These are phyloP conservation scores for Scutellaria minor DNA, from an alignment of 257 asterid genomes.

Conservation along the genomic window DNA sequence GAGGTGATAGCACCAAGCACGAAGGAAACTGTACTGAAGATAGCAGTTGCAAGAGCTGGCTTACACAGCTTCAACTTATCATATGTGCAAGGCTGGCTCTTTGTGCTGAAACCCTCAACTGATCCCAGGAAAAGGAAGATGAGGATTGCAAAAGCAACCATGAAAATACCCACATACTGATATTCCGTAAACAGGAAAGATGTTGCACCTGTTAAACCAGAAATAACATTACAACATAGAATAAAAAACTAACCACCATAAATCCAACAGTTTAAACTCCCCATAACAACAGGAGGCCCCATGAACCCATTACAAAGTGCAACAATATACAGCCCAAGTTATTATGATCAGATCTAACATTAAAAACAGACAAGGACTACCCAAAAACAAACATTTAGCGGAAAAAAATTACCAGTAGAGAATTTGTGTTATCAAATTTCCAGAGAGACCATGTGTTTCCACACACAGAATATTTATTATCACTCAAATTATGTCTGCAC, in stretches of 20 bases:
- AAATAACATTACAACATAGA: constrained; percentile 8
- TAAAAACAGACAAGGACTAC: background rate
- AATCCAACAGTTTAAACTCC: background rate
- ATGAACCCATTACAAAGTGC: background rate
- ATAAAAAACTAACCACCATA: background rate
- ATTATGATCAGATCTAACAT: background rate
- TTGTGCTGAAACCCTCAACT: constrained; percentile 85
- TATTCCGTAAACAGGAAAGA: constrained; percentile 84
- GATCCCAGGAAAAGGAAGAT: constrained; percentile 95
- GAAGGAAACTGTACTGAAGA: constrained; percentile 81
- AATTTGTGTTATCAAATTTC: constrained; percentile 22
- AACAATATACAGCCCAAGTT: background rate
- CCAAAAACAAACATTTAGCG: background rate
- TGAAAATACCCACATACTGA: constrained; percentile 81
- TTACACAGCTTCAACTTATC: constrained; percentile 57
- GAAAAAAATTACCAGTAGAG: background rate
- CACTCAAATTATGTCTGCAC: too few relatives aligned
- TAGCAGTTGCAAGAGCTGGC: constrained; percentile 86
- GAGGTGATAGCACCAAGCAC: constrained; percentile 93
- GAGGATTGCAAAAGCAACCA: constrained; percentile 90
- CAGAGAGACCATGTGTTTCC: background rate
- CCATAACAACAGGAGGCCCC: too few relatives aligned
- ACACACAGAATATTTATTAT: background rate
- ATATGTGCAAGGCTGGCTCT: constrained; percentile 56
- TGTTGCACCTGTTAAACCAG: constrained; percentile 72